Base-by-base conservation (phyloP, 164 flowering plant species). In the Dillenia suffruticosa region DNA sequence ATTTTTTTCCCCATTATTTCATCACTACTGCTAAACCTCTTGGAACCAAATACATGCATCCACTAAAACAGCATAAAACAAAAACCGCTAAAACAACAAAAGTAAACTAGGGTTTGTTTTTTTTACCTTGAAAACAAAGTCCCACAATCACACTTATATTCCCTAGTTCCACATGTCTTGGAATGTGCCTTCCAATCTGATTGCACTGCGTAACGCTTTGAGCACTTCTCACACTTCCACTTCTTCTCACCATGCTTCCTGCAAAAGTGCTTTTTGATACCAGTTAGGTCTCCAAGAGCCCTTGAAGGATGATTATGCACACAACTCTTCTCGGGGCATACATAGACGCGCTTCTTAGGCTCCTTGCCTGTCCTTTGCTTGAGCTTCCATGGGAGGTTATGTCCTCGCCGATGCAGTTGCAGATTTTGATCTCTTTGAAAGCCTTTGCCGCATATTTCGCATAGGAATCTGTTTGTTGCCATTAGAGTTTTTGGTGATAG, bases 191-290 rank as follows among this genome's bases (percentile, higher is more conserved):
- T 92, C 90, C 93, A 86, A 61, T 92, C 98, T 0, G 96, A 90
- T 67, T 86, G 96, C 58, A 92, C 98, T 1, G 98, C 98, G 57
- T 92, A 92, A 13, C 85, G 68, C 79, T 92, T 92, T 0, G 90
- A 81, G 74, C 98, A 92, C 74, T 90, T 92, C 53, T 88, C 95
- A 22, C 98, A 92, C 85, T 92, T 92, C 98, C 98, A 92, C 75
- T 92, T 90, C 84, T 89, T 92, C 86, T 92, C 98, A 7, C 98
- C 98, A 47, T 92, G 98, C 64, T 92, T 92, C 65, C 98, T 51
- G 47, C 91, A 90, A 58, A 86, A 92, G 74, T 92, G 98, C 68
- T 92, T 92, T 75, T 92, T 92, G 45, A 92, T 89, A 3, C 98
- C 98, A 0, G 98, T 92, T 1, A 92, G 83, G 69, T 92, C 98